Base-by-base conservation (phyloP, 495 filamentous ascomycete genomes). In the Aspergillus wentii region DNA sequence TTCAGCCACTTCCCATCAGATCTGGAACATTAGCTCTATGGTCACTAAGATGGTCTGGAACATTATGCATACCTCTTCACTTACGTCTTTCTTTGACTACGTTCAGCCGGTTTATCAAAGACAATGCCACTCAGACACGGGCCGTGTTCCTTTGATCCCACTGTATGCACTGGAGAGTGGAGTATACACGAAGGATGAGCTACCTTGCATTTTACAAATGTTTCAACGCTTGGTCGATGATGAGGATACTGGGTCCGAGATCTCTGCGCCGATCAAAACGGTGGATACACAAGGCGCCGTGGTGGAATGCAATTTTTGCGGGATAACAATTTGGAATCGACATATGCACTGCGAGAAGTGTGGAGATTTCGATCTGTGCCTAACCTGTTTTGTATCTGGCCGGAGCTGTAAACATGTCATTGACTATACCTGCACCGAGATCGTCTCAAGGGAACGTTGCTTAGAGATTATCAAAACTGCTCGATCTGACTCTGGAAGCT, bases 11-110 rank as follows among this genome's bases (percentile, higher is more conserved):
- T 40, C 51, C 16, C 51, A 54, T 30, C 51, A 54, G 16, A 32
- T 54, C 11, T 54, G 51, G 51, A 49, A 54, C 19, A 33, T 44
- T 14, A 48, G 41, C 32, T 14, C 40, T 5, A 33, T 49, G 43
- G 46, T 49, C 6, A 50, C 46, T 8, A 50, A 50, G 23, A 40
- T 54, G 4, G 51, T 50, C 13, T 54, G 51, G 51, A 54, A 50
- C 23, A 50, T 47, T 5, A 42, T 54, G 46, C 51, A 50, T 29
- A 4, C 30, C 17, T 45, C 38, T 7, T 54, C 51, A 8, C 18
- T 50, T 3, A 17, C 22, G 19, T 33, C 38, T 7, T 49, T 49
- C 16, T 47, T 54, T 26, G 35, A 50, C 17, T 48, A 54, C 29
- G 28, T 54, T 8, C 43, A 54, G 22, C 51, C 51, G 13, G 38